Base-by-base conservation (phyloP, 106 monocot genomes). In the Dactylorhiza incarnata region DNA sequence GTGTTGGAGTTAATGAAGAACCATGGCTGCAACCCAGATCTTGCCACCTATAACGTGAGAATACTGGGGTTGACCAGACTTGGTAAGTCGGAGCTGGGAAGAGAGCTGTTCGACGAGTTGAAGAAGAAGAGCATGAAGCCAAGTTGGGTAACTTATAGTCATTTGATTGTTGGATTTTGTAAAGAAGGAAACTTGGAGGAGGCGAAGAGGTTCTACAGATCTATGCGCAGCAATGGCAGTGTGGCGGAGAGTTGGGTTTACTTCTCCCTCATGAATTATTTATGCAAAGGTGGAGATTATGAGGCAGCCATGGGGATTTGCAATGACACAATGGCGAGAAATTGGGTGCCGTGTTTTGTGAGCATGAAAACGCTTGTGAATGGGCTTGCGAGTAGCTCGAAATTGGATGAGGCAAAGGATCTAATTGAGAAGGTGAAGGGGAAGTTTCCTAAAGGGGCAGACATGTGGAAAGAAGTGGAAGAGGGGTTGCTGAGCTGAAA, bases 401-500 rank as follows among this genome's bases (percentile, higher is more conserved):
- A 74, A 54, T 48, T 79, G 7, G 87, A 87, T 61, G 93, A 96
- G 80, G 96, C 88, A 0, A 75, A 53, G 79, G 91, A 91, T 52
- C 63, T 93, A 23, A 77, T 85, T 29, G 76, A 74, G 81, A 87
- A 79, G 52, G 78, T 97, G 83, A 93, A 93, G 79, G 83, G 86
- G 82, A 97, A 73, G 76, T 93, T 97, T 73, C 61, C 84, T 0
- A 76, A 76, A n/a, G 87, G 84, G 17, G 10, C 78, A 3, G 93
- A 90, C 9, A 81, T 78, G 81, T 93, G 96, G 96, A 89, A 89
- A 79, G 87, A 96, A 49, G 87, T 91, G 13, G 96, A 93, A 76
- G 89, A 89, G 37, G 75, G 73, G 17, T 81, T 92, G 79, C 13
- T 65, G 26, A 65, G 26, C 26, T 65, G 65, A 63, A 24, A 63